Base-by-base conservation (phyloP, 345 rosid genomes). In the Crucihimalaya himalaica region DNA sequence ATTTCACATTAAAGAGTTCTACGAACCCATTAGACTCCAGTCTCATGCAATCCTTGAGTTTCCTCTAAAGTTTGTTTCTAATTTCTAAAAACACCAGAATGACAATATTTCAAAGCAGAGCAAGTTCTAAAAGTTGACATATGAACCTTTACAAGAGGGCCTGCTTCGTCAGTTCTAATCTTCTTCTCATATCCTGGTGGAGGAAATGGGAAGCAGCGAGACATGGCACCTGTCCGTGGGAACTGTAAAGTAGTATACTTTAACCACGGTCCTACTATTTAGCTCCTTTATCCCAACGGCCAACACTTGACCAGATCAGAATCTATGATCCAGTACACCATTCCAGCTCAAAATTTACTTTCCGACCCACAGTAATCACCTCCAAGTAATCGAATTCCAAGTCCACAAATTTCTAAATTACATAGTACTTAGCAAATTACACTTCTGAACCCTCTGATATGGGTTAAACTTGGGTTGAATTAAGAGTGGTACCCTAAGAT, bases 181-280 rank as follows among this genome's bases (percentile, higher is more conserved):
- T 89, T 87, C 89, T 86, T 89, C 78, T 82, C 93, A 82, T 91
- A 94, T 82, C 98, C 98, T 45, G 96, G 93, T 8, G 97, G 98
- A 10, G 96, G 97, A 78, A 94, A 91, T 4, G 96, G 95, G 82
- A 94, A 94, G 89, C 98, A 91, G 72, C 97, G 98, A 85, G 98
- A 94, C 98, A 94, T 94, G 79, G 85, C 88, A 84, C 68, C 37
- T 51, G 34, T 68, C 69, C 74, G 57, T 60, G 52, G 27, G 67
- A 73, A 78, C 67, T 29, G 67, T 40, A 70, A 78, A 79, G 72
- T 68, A 61, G 80, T 25, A 68, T 52, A 75, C 70, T 62, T 80
- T 78, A 64, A 78, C 53, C 61, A 48, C 78, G 9, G 21, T 52
- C 65, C 61, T 73, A 83, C 35, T 62, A 39, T 60, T 63, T 75